Base-by-base conservation (phyloP, 1,284 basidiomycete species). In the Amylostereum areolatum region DNA sequence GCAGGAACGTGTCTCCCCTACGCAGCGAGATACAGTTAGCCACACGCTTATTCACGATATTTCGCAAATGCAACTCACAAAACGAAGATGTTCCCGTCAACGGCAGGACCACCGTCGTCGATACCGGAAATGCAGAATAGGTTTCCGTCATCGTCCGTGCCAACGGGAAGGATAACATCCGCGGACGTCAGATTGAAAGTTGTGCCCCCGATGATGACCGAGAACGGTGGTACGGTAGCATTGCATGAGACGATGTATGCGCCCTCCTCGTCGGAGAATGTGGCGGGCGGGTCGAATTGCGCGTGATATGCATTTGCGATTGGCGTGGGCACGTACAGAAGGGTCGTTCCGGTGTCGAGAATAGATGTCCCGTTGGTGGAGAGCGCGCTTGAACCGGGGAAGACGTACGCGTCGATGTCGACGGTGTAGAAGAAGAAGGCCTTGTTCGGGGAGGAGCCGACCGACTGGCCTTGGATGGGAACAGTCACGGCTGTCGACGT, bases 371-470 rank as follows among this genome's bases (percentile, higher is more conserved):
- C 47, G 6, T 30, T 43, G 31, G 52, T 56, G 36, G 45, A 46
- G 37, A 44, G 27, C 27, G 43, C 29, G 2, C 24, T 45, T 39
- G 55, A 57, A 27, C 60, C 61, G 18, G 55, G 42, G 50, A 63
- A 63, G 24, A 53, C 48, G 52, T 56, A 59, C 2, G 41, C 34
- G 25, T 58, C 56, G 43, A 62, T 53, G 36, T 62, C 59, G 35
- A 62, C 51, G 29, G 56, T 55, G 55, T 63, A 63, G 18, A 18
- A 18, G 51, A 52, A 63, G 41, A 58, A 54, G 49, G 51, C 55
- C 12, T 44, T 31, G 2, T 46, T 45, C 10, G 29, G 31, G n/a
- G 28, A 37, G 4, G 47, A 49, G 24, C 36, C 39, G 5, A 45
- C 45, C 4, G 50, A 29, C 50, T 55, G 56, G n/a, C 56, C 56